Evolutionary conservation across 805 yeast genomes (phyloP), one percentile per base, ranked within the genome.

Genomic region (Saccharomycopsis sp.): DNA sequence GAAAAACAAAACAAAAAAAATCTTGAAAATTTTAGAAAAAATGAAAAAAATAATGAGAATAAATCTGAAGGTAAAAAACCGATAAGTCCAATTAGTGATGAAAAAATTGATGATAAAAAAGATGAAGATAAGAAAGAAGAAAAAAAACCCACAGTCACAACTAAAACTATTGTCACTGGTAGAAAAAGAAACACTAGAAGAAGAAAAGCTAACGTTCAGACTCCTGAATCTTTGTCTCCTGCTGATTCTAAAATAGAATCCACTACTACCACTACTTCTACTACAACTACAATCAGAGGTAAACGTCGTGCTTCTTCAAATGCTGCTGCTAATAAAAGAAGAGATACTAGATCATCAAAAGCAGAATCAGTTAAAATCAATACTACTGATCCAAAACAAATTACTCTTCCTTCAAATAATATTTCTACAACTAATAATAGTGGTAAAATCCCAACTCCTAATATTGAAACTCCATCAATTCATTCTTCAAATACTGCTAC

Each of bases 1-100:
- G 94, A 84, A 52, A 73, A 73, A 48, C 88, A 82, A 55, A 84
- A 81, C 57, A 78, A 79, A 54, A 75, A 74, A 55, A 67, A 83
- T 40, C 61, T 81, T 37, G 77, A 72, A 31, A 34, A n/a, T 25
- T 40, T 36, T 50, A 70, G 66, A 39, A 74, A 70, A 3, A 57
- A 75, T 29, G 62, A 58, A 46, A 70, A 66, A 39, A 74, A 70
- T 4, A 57, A 75, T 29, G 62, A 58, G 46, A 63, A 58, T 25
- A 60, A 53, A n/a, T 23, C 26, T 8, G 26, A 23, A 23, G n/a
- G n/a, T n/a, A n/a, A n/a, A n/a, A 23, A 23, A 23, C 26, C 26
- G 6, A n/a, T n/a, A n/a, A n/a, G n/a, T n/a, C n/a, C n/a, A n/a
- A n/a, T n/a, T n/a, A 23, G 26, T 31, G 20, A 42, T 44, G 17